Percentiles rank a stretch among this genome's conserved stretches.
These are phyloP conservation scores for Cordia subcordata DNA, from an alignment of 257 asterid genomes.

Conservation along the genomic window DNA sequence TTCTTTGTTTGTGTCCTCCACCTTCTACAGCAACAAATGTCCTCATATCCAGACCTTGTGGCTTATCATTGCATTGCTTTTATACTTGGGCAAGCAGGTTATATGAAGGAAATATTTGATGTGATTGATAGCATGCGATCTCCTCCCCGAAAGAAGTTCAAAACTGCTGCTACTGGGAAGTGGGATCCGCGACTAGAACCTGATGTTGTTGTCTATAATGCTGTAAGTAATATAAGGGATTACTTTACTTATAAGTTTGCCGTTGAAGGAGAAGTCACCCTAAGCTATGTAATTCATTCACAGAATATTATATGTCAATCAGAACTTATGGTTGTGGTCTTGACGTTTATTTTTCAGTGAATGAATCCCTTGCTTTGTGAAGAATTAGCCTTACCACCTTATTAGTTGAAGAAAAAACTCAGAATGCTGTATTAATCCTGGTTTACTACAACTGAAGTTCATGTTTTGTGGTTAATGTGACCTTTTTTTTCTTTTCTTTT, in stretches of 20 bases:
- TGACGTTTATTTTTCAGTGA: no score
- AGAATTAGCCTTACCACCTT: no score
- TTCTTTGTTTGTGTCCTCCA: not conserved
- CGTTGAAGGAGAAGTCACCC: not conserved
- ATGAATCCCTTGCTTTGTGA: no score
- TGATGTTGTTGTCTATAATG: constrained; percentile 69
- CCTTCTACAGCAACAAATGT: constrained; percentile 54
- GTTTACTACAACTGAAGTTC: no score
- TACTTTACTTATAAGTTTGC: not conserved
- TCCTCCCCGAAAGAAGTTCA: constrained; percentile 83
- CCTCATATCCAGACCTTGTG: constrained; percentile 80
- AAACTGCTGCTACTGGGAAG: constrained; percentile 55
- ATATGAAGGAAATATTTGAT: constrained; percentile 86
- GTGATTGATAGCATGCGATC: constrained; percentile 88
- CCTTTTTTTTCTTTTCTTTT: no score
- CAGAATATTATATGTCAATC: not conserved
- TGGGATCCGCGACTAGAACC: constrained; percentile 96
- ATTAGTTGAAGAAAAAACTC: no score
- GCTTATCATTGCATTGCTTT: constrained; percentile 86
- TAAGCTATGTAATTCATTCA: not conserved
- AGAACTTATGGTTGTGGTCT: no score
- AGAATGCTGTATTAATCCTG: no score
- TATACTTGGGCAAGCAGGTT: constrained; percentile 98
- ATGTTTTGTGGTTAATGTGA: no score
- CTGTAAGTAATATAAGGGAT: constrained; percentile 48